Evolutionary conservation across 1,284 basidiomycete species (phyloP).

Genomic region (Vanrija pseudolonga): DNA sequence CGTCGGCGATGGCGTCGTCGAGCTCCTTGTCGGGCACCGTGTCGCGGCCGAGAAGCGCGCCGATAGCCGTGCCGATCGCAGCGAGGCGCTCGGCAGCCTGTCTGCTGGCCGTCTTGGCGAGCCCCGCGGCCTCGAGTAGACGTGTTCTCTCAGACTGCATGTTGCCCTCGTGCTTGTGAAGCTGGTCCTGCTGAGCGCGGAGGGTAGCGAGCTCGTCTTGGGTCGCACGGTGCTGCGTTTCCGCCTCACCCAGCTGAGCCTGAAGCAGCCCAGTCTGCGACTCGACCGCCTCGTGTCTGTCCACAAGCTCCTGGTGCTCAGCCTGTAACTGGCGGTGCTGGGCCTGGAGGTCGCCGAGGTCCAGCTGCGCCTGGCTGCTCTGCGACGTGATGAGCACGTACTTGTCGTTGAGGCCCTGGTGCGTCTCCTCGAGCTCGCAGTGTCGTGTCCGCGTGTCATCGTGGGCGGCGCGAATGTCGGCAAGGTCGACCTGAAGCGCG

Average conservation of each 20-base stretch:
- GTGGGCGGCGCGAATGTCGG: too few species aligned
- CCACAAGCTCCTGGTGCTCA: not conserved
- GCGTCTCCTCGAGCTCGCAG: too few species aligned
- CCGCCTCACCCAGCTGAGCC: not conserved
- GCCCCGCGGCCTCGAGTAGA: not conserved
- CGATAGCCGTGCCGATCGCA: not conserved
- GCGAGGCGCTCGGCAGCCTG: not conserved
- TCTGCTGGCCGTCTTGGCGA: conserved; percentile 1
- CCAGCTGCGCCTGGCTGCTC: not conserved
- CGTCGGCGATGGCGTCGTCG: conserved; percentile 20
- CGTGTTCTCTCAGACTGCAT: not conserved
- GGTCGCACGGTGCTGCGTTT: not conserved
- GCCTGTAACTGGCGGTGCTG: not conserved
- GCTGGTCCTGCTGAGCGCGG: not conserved
- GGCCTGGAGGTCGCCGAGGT: not conserved
- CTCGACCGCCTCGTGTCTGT: not conserved
- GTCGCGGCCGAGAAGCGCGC: conserved; percentile 2
- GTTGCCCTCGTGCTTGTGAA: not conserved
- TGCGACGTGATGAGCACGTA: too few species aligned
- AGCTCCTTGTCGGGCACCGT: conserved; percentile 24
- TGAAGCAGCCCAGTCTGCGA: not conserved
- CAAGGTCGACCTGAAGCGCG: too few species aligned
- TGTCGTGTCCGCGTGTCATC: too few species aligned
- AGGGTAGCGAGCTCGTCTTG: not conserved
- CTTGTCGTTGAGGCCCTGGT: too few species aligned